phyloP scores from a whole-genome alignment of 1,284 basidiomycete species.

The Irpex sp. region DNA sequence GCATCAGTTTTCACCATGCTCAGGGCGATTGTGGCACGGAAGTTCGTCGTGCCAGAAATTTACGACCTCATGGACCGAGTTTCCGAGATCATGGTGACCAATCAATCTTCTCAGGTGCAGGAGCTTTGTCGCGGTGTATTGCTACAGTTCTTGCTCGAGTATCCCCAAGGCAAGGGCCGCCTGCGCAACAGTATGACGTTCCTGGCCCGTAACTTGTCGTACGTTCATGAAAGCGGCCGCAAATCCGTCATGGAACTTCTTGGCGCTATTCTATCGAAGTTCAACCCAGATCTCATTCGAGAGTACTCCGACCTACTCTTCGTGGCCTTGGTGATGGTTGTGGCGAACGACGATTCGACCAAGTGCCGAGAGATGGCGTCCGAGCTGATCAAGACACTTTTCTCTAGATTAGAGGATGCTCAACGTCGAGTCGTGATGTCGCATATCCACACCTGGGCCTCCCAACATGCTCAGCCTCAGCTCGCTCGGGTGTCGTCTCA shows the following conservation, averaged over 20 bases:
- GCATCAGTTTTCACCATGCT: conserved; percentile 86
- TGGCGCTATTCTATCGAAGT: conserved; percentile 81
- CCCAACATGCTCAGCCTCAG: conserved; percentile 55
- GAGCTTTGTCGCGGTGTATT: conserved; percentile 88
- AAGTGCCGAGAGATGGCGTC: conserved; percentile 89
- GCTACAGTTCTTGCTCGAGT: conserved; percentile 95
- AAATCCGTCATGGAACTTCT: conserved; percentile 92
- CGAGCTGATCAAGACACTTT: conserved; percentile 76
- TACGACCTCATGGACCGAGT: conserved; percentile 98
- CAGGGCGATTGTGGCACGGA: conserved; percentile 87
- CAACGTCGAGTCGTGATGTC: conserved; percentile 59
- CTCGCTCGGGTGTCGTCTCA: conserved; percentile 76
- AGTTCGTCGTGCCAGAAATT: conserved; percentile 93
- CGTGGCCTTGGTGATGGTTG: conserved; percentile 86
- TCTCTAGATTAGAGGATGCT: conserved; percentile 63
- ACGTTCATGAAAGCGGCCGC: conserved; percentile 88
- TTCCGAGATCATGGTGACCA: conserved; percentile 93
- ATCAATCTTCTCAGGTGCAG: conserved; percentile 87
- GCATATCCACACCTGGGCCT: conserved; percentile 82
- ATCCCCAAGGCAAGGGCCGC: conserved; percentile 93
- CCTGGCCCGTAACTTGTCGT: conserved; percentile 91
- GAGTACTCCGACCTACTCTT: conserved; percentile 92
- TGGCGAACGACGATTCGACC: conserved; percentile 91
- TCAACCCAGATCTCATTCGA: conserved; percentile 71
- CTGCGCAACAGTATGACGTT: conserved; percentile 89